A percentile compares a stretch with the other conserved stretches of the same genome.
These are phyloP conservation scores for Periglandula ipomoeae DNA, from an alignment of 2,329 filamentous ascomycete genomes.

Conservation along the genomic window DNA sequence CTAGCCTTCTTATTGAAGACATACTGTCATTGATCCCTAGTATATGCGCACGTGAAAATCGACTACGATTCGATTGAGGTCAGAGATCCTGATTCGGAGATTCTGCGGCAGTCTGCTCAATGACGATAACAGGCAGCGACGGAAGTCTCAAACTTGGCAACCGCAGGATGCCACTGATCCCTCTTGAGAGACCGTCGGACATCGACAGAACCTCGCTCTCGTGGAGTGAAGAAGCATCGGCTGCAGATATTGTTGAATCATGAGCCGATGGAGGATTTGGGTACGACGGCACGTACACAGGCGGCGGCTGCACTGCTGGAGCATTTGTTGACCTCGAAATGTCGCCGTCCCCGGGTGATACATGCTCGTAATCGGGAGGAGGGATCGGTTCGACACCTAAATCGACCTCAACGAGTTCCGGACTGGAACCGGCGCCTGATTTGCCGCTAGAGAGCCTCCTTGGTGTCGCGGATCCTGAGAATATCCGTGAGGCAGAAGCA, in stretches of 20 bases:
- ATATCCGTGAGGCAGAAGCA: slow-evolving; percentile 26
- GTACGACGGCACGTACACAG: slow-evolving; percentile 30
- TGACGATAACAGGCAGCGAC: background rate
- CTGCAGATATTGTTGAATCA: background rate
- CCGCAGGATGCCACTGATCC: background rate
- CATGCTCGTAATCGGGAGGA: slow-evolving; percentile 46
- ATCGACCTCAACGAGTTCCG: slow-evolving; percentile 43
- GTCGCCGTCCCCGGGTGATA: slow-evolving; percentile 30
- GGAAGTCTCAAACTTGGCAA: background rate
- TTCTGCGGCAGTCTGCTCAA: background rate
- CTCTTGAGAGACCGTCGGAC: background rate
- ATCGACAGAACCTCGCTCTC: background rate
- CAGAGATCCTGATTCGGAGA: background rate
- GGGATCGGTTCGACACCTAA: slow-evolving; percentile 38
- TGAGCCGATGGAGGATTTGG: too few species aligned
- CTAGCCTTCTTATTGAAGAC: too few species aligned
- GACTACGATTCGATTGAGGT: background rate
- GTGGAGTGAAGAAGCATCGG: too few species aligned
- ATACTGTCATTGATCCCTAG: background rate
- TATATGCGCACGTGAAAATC: background rate
- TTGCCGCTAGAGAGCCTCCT: slow-evolving; percentile 19
- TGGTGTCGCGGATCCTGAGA: slow-evolving; percentile 36
- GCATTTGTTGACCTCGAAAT: slow-evolving; percentile 27
- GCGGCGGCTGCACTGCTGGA: slow-evolving; percentile 39
- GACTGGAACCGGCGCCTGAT: slow-evolving; percentile 38